Evolutionary conservation across 106 monocot genomes (phyloP).

Genomic region (Dioscorea zingiberensis): DNA sequence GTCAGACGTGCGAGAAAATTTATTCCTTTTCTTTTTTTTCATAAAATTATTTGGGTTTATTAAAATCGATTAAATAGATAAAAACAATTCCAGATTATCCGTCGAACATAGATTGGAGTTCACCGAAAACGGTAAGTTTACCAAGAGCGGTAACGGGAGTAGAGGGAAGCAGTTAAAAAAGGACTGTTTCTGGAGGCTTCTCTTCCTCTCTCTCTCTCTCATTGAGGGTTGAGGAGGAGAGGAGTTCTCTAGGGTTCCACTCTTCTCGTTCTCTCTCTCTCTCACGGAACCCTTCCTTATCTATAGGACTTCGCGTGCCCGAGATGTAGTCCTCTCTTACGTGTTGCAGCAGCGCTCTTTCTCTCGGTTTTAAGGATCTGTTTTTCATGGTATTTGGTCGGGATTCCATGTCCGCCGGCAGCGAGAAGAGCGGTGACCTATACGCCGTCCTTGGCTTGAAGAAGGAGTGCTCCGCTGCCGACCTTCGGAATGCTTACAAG

Average conservation of each 20-base stretch:
- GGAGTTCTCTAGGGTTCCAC: background rate
- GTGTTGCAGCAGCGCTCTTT: background rate
- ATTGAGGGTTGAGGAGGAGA: background rate
- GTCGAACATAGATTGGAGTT: too few species aligned
- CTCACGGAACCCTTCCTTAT: background rate
- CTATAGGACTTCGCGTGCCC: background rate
- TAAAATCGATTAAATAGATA: background rate
- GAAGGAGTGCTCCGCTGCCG: constrained; percentile 82
- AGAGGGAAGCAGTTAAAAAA: background rate
- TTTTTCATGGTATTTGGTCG: background rate
- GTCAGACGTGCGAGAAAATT: background rate
- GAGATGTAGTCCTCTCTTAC: background rate
- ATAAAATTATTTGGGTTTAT: background rate
- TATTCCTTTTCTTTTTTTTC: background rate
- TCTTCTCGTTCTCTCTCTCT: background rate
- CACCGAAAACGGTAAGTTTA: background rate
- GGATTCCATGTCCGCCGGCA: constrained; percentile 15
- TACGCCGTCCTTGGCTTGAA: constrained; percentile 77
- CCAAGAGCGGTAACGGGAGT: background rate
- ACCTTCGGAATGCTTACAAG: constrained; percentile 74
- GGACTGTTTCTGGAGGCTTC: constrained; percentile 3
- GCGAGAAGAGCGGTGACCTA: constrained; percentile 33
- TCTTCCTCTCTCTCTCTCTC: background rate
- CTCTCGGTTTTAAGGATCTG: background rate
- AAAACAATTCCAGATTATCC: background rate